Conservation (phyloP, 2,329 filamentous ascomycete species). For the Epichloe sylvatica region DNA sequence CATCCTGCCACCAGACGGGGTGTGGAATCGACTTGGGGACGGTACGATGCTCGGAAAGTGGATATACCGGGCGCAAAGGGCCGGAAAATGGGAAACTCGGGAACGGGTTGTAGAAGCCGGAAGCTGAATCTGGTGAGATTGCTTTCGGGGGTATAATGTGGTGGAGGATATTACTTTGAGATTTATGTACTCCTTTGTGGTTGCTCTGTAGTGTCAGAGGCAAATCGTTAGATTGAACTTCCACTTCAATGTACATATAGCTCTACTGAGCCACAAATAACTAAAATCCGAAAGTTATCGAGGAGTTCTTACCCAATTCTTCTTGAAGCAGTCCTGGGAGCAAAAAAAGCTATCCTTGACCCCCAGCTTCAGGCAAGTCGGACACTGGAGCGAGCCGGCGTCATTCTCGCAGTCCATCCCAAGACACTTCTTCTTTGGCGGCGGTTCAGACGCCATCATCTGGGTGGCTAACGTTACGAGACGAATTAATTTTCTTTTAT, state of each 20-base stretch:
- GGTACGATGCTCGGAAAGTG: constrained; percentile 55
- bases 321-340: constrained; percentile 97
- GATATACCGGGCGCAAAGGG: constrained; percentile 71
- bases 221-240: neutral
- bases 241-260: neutral
- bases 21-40: constrained; percentile 68
- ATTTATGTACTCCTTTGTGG: constrained; percentile 63
- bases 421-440: constrained; percentile 55
- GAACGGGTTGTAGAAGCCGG: constrained; percentile 83
- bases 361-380: constrained; percentile 81
- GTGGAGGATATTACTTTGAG: constrained; percentile 61
- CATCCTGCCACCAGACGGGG: constrained; percentile 80
- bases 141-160: constrained; percentile 63
- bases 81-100: constrained; percentile 77
- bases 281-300: neutral
- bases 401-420: constrained; percentile 78
- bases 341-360: constrained; percentile 83
- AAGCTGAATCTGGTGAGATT: constrained; percentile 83
- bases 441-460: constrained; percentile 33
- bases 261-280: neutral
- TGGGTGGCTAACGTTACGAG: neutral
- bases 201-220: constrained; percentile 43
- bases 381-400: constrained; percentile 77
- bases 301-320: constrained; percentile 67
- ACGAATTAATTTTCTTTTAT: neutral